These are phyloP conservation scores for Pseudomassariella vexata DNA, from an alignment of 2,329 filamentous ascomycete species.

Conservation along the genomic window DNA sequence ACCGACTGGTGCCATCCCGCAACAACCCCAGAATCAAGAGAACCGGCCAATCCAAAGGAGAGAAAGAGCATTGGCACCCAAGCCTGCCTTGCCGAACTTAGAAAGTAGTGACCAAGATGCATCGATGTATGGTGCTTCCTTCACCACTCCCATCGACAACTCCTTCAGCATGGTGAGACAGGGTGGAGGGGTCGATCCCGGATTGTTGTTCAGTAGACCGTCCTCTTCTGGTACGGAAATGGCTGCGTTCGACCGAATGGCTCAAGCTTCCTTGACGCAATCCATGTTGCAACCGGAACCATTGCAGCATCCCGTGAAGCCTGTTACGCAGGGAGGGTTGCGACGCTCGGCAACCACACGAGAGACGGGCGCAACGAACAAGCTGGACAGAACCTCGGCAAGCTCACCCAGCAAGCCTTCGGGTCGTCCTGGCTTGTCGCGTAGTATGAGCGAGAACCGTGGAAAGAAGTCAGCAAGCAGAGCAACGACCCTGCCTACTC, in stretches of 20 bases:
- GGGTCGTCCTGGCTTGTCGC: conserved; percentile 41
- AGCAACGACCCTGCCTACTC: conserved; percentile 32
- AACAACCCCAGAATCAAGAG: conserved; percentile 27
- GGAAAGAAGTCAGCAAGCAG: conserved; percentile 37
- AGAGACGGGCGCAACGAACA: conserved; percentile 35
- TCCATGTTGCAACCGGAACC: conserved; percentile 19
- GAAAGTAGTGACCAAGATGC: conserved; percentile 30
- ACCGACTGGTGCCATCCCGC: conserved; percentile 30
- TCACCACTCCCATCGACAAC: conserved; percentile 40
- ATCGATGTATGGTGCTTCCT: conserved; percentile 34
- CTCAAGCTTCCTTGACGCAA: conserved; percentile 20
- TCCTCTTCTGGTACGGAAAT: conserved; percentile 40
- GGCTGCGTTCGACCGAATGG: conserved; percentile 26
- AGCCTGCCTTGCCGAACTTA: conserved; percentile 35
- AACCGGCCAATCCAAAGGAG: conserved; percentile 31
- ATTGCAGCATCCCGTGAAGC: conserved; percentile 20
- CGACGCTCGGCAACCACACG: conserved; percentile 41
- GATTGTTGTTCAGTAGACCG: conserved; percentile 50
- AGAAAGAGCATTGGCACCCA: conserved; percentile 44
- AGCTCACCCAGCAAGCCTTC: conserved; percentile 48
- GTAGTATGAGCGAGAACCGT: conserved; percentile 49
- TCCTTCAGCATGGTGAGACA: conserved; percentile 43
- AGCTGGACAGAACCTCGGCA: conserved; percentile 32
- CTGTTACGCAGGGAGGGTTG: conserved; percentile 28
- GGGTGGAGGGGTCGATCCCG: conserved; percentile 51